These are phyloP conservation scores for Talaromyces wortmannii DNA, from an alignment of 495 filamentous ascomycete genomes.

Conservation along the genomic window DNA sequence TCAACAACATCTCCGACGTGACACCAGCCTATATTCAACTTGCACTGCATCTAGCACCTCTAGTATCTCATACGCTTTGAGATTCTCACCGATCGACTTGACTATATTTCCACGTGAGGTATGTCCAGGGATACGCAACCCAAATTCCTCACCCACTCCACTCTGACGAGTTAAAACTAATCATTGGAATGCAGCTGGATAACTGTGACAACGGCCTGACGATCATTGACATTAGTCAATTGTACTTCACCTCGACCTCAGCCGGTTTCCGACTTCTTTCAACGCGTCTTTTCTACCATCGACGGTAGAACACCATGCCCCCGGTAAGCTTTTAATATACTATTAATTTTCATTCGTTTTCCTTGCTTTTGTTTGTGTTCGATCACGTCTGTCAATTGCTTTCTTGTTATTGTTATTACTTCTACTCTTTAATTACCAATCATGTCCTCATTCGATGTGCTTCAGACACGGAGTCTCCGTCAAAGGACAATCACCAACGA, in stretches of 20 bases:
- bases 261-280: conserved; percentile 13
- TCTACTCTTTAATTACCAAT: not conserved
- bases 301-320: conserved; percentile 25
- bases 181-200: conserved; percentile 35
- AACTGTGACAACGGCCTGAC: conserved; percentile 3
- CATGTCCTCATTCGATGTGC: conserved; percentile 5
- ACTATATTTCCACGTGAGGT: conserved; percentile 37
- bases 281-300: conserved; percentile 17
- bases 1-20: conserved; percentile 8
- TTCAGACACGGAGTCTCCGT: conserved; percentile 49
- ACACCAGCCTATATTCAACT: too few relatives aligned
- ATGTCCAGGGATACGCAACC: conserved; percentile 30
- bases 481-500: conserved; percentile 73
- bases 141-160: conserved; percentile 1
- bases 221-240: not conserved
- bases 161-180: not conserved
- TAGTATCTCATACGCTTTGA: conserved; percentile 1
- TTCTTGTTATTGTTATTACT: not conserved
- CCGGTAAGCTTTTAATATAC: conserved; percentile 28
- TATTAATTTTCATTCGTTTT: not conserved
- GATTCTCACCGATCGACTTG: conserved; percentile 12
- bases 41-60: not conserved
- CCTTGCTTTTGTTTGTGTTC: not conserved
- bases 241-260: conserved; percentile 1
- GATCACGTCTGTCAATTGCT: too few relatives aligned